A percentile compares a stretch with the other conserved stretches of the same genome.
phyloP scores from a whole-genome alignment of 345 rosid genomes.

The Erodium maritimum region DNA sequence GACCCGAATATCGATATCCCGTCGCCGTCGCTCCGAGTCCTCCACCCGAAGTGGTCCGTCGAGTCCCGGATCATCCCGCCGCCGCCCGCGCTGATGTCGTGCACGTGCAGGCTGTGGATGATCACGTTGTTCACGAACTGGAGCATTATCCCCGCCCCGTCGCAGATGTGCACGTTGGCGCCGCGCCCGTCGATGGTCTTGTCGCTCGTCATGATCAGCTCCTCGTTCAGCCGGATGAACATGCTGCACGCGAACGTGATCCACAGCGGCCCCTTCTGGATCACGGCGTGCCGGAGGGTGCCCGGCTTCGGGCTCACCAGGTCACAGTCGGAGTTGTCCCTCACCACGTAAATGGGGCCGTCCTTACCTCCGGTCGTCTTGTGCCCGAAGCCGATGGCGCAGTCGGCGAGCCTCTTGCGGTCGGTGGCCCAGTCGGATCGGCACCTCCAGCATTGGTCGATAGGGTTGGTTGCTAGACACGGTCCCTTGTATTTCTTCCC shows the following conservation, averaged over 20 bases:
- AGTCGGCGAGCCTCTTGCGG: slow-evolving; percentile 40
- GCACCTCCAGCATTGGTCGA: slow-evolving; percentile 42
- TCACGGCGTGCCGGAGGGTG: slow-evolving; percentile 64
- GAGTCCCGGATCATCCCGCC: slow-evolving; percentile 76
- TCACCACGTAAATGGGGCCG: slow-evolving; percentile 47
- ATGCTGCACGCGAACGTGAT: slow-evolving; percentile 51
- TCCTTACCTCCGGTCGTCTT: slow-evolving; percentile 47
- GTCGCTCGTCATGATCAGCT: slow-evolving; percentile 35
- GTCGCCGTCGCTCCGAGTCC: slow-evolving; percentile 26
- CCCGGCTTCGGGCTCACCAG: slow-evolving; percentile 50
- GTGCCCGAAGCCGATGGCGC: slow-evolving; percentile 63
- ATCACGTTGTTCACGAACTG: slow-evolving; percentile 62
- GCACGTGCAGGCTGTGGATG: slow-evolving; percentile 48
- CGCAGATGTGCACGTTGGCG: slow-evolving; percentile 41
- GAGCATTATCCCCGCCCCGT: slow-evolving; percentile 52
- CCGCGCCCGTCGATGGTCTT: slow-evolving; percentile 87
- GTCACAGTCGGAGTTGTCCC: slow-evolving; percentile 37
- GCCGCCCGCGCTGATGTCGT: slow-evolving; percentile 20
- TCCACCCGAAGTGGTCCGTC: slow-evolving; percentile 33
- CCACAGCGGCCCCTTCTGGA: slow-evolving; percentile 59
- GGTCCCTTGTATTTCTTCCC: slow-evolving; percentile 3
- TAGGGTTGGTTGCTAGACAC: slow-evolving; percentile 31
- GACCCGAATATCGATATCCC: slow-evolving; percentile 32
- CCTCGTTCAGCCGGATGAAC: slow-evolving; percentile 50
- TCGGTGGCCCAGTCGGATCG: slow-evolving; percentile 19